A percentile compares a stretch with the other conserved stretches of the same genome.
phyloP scores from a whole-genome alignment of 305 asterid species.

The Solanum hybrid region DNA sequence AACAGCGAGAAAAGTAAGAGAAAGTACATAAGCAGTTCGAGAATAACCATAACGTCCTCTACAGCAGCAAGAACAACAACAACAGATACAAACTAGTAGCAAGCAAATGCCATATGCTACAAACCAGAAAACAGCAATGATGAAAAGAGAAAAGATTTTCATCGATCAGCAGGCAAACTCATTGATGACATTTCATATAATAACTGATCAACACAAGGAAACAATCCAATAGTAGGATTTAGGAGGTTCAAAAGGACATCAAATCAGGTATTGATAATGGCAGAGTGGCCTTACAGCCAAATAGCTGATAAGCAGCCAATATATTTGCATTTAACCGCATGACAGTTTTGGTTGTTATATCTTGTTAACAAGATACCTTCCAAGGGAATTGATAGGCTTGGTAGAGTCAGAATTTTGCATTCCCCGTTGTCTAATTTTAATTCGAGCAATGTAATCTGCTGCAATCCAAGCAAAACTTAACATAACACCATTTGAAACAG shows the following conservation, averaged over 20 bases:
- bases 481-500: conserved; percentile 40
- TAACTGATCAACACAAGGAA: background rate
- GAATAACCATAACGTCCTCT: conserved; percentile 56
- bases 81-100: conserved; percentile 45
- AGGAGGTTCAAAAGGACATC: background rate
- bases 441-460: conserved; percentile 76
- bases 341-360: conserved; percentile 31
- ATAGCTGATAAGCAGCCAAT: background rate
- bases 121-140: conserved; percentile 61
- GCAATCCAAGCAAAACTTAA: conserved; percentile 95
- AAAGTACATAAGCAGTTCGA: conserved; percentile 44
- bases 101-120: conserved; percentile 43
- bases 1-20: conserved; percentile 24
- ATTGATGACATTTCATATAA: background rate
- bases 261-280: conserved; percentile 2
- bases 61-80: conserved; percentile 55
- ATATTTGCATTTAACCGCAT: background rate
- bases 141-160: conserved; percentile 25
- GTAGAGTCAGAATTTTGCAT: conserved; percentile 23
- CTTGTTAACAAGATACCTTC: conserved; percentile 63
- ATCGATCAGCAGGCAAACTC: background rate
- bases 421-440: conserved; percentile 49
- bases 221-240: background rate
- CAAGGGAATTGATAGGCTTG: conserved; percentile 69
- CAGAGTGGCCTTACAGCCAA: conserved; percentile 23